A percentile compares a stretch with the other conserved stretches of the same genome.
Conservation (phyloP, 208 protist genomes). For the Porcisia hertigi region DNA sequence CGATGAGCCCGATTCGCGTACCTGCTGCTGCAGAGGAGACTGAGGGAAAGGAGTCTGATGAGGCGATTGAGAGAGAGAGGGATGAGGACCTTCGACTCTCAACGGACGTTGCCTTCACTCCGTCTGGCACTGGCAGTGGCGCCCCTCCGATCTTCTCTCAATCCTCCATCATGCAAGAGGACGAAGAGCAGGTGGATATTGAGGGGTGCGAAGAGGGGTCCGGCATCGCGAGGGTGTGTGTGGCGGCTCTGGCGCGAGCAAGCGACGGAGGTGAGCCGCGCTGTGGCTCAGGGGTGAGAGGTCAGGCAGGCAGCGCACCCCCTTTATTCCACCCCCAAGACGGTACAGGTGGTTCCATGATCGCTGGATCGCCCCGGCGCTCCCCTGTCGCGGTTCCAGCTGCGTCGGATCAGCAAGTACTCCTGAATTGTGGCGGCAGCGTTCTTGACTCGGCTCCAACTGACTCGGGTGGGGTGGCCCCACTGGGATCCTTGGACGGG, state of each 20-base stretch:
- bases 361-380: not conserved
- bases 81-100: slow-evolving; percentile 74
- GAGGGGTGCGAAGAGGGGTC: not conserved
- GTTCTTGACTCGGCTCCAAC: not conserved
- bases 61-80: slow-evolving; percentile 43
- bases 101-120: slow-evolving; percentile 63
- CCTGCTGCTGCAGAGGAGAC: slow-evolving; percentile 2
- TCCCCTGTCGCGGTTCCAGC: not conserved
- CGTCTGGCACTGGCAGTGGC: slow-evolving; percentile 23
- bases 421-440: not conserved
- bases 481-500: not conserved
- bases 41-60: slow-evolving; percentile 27
- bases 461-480: not conserved
- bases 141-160: slow-evolving; percentile 24
- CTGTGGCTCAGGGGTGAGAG: not conserved
- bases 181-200: slow-evolving; percentile 13
- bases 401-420: not conserved
- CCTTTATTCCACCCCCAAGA: not conserved
- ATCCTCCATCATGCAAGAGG: slow-evolving; percentile 29
- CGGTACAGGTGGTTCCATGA: not conserved
- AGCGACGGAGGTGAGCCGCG: not conserved
- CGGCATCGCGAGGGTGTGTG: not conserved
- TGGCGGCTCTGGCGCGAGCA: not conserved
- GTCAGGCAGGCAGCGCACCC: not conserved
- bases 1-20: too few species aligned